phyloP scores from a whole-genome alignment of 1,284 basidiomycete species.

The Trichosporon asahii region DNA sequence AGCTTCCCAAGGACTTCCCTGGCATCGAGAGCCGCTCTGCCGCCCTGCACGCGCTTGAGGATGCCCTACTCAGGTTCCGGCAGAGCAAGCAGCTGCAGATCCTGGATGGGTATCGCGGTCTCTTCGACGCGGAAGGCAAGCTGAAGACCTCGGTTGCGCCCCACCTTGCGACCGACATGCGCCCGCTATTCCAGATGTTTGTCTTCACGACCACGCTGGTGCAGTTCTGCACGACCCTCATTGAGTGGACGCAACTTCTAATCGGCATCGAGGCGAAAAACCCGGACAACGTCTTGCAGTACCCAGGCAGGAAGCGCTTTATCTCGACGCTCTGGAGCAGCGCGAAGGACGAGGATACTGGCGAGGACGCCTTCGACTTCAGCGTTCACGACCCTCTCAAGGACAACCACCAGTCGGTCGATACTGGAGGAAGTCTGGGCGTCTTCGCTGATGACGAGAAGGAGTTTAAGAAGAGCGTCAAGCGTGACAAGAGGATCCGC shows the following conservation, averaged over 20 bases:
- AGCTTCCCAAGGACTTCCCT: constrained; percentile 26
- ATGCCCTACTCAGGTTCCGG: constrained; percentile 54
- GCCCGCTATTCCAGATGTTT: constrained; percentile 53
- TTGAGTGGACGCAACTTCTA: constrained; percentile 44
- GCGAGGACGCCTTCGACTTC: neutral
- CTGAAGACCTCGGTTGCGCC: constrained; percentile 10
- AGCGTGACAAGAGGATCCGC: neutral
- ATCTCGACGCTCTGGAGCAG: constrained; percentile 47
- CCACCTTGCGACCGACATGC: constrained; percentile 28
- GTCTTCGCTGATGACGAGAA: neutral
- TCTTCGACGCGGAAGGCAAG: constrained; percentile 47
- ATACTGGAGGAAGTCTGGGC: neutral
- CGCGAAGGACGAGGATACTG: constrained; percentile 29
- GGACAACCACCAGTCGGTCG: constrained; percentile 8
- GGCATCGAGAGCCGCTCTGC: constrained; percentile 49
- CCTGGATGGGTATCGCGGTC: constrained; percentile 55
- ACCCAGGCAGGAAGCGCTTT: constrained; percentile 49
- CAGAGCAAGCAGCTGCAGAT: constrained; percentile 53
- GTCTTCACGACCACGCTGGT: constrained; percentile 52
- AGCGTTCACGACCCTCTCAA: neutral
- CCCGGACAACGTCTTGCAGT: constrained; percentile 51
- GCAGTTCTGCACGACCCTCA: constrained; percentile 40
- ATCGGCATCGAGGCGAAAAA: constrained; percentile 45
- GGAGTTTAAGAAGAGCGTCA: constrained; percentile 2
- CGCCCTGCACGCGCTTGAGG: constrained; percentile 49